Evolutionary conservation across 2,329 filamentous ascomycete species (phyloP).

Genomic region (Talaromyces sp.): DNA sequence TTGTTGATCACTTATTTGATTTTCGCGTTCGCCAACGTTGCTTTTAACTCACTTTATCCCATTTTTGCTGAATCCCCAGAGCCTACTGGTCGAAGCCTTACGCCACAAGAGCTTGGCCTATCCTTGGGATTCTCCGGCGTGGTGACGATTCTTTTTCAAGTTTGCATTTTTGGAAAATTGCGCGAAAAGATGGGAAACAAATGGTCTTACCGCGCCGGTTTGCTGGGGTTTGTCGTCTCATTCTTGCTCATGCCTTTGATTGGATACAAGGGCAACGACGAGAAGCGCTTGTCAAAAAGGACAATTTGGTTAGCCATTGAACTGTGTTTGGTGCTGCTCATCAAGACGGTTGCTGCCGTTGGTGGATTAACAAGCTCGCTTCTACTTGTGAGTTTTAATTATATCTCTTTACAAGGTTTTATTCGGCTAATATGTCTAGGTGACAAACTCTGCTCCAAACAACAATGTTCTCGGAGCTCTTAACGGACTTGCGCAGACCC

Average conservation of each 20-base stretch:
- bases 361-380: slow-evolving; percentile 86
- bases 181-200: slow-evolving; percentile 78
- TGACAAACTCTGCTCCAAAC: slow-evolving; percentile 88
- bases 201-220: slow-evolving; percentile 70
- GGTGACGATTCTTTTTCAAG: slow-evolving; percentile 84
- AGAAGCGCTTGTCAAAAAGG: slow-evolving; percentile 50
- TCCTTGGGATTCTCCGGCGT: slow-evolving; percentile 77
- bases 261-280: slow-evolving; percentile 62
- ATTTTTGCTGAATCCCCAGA: slow-evolving; percentile 75
- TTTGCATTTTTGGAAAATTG: slow-evolving; percentile 74
- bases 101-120: slow-evolving; percentile 75
- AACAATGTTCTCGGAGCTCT: slow-evolving; percentile 80
- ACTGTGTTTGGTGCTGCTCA: slow-evolving; percentile 69
- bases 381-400: slow-evolving; percentile 59
- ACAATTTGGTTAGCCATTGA: slow-evolving; percentile 71
- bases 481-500: slow-evolving; percentile 88
- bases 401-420: background rate
- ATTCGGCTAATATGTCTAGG: slow-evolving; percentile 43
- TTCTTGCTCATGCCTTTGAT: slow-evolving; percentile 89
- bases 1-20: slow-evolving; percentile 82
- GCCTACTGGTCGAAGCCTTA: slow-evolving; percentile 70
- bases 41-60: slow-evolving; percentile 90
- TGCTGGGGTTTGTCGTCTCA: slow-evolving; percentile 73
- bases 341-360: slow-evolving; percentile 87
- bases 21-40: slow-evolving; percentile 90